phyloP scores from a whole-genome alignment of 2,329 filamentous ascomycete species.

The Trichophyton simii region DNA sequence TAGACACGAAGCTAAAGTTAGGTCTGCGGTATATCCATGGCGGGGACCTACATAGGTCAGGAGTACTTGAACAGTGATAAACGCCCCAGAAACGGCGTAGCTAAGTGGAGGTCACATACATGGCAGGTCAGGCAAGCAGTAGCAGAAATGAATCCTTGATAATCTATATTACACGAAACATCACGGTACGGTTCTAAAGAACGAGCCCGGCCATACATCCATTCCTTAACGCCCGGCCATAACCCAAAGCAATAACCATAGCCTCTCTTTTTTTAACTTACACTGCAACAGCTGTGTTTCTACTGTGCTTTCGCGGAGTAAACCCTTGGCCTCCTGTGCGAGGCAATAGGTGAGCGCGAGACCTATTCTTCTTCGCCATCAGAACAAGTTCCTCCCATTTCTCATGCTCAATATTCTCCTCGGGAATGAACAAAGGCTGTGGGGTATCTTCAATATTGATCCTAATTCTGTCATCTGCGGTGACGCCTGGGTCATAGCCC shows the following conservation, averaged over 20 bases:
- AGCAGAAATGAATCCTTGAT: background rate
- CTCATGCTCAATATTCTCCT: constrained; percentile 11
- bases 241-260: background rate
- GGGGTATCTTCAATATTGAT: background rate
- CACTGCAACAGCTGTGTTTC: background rate
- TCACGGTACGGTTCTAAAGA: background rate
- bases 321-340: background rate
- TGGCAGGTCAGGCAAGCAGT: no score
- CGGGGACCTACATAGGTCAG: no score
- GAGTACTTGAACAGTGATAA: no score
- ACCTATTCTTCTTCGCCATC: constrained; percentile 13
- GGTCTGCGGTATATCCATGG: no score
- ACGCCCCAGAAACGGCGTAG: no score
- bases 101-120: no score
- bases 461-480: background rate
- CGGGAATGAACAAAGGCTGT: background rate
- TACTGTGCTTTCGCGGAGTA: background rate
- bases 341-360: constrained; percentile 16
- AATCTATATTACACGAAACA: background rate
- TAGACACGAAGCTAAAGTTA: no score
- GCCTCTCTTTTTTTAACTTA: background rate
- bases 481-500: constrained; percentile 6
- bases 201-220: background rate
- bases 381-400: constrained; percentile 25
- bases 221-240: background rate